These are phyloP conservation scores for Inonotus obliquus DNA, from an alignment of 1,284 basidiomycete genomes.

Conservation along the genomic window DNA sequence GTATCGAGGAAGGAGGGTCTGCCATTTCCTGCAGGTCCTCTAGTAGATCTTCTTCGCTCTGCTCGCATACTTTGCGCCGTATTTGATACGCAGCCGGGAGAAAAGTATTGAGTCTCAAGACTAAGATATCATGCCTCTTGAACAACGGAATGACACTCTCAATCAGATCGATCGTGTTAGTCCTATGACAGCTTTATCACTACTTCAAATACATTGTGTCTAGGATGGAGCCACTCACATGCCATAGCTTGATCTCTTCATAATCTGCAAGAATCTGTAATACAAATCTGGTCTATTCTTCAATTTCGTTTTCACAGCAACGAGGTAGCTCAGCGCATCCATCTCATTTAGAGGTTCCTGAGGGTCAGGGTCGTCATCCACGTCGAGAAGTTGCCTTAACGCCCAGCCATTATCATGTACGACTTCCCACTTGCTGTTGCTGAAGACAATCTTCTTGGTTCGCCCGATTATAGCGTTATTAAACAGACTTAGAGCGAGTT, in stretches of 20 bases:
- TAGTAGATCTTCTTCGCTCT: conserved; percentile 77
- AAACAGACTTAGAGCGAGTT: too few relatives aligned
- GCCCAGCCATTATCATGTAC: not conserved
- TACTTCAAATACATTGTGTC: conserved; percentile 10
- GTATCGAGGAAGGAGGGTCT: not conserved
- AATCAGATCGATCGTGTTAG: conserved; percentile 98
- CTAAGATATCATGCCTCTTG: conserved; percentile 88
- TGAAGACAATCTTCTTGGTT: too few relatives aligned
- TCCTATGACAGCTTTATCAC: conserved; percentile 45
- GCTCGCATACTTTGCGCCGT: conserved; percentile 74
- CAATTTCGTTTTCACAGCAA: conserved; percentile 94
- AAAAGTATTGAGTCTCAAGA: conserved; percentile 99
- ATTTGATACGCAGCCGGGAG: conserved; percentile 96
- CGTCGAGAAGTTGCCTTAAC: not conserved
- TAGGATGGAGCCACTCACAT: conserved; percentile 53
- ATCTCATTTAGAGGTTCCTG: conserved; percentile 27
- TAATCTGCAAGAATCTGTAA: conserved; percentile 96
- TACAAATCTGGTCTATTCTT: conserved; percentile 92
- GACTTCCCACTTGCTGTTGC: too few relatives aligned
- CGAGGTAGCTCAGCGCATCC: conserved; percentile 95
- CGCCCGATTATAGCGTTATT: too few relatives aligned
- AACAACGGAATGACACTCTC: conserved; percentile 94
- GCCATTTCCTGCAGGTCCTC: conserved; percentile 30
- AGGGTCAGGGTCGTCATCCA: not conserved
- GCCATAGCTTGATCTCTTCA: conserved; percentile 98